A percentile compares a stretch with the other conserved stretches of the same genome.
Conservation (phyloP, 805 yeast species). For the Cephaloascus albidus region DNA sequence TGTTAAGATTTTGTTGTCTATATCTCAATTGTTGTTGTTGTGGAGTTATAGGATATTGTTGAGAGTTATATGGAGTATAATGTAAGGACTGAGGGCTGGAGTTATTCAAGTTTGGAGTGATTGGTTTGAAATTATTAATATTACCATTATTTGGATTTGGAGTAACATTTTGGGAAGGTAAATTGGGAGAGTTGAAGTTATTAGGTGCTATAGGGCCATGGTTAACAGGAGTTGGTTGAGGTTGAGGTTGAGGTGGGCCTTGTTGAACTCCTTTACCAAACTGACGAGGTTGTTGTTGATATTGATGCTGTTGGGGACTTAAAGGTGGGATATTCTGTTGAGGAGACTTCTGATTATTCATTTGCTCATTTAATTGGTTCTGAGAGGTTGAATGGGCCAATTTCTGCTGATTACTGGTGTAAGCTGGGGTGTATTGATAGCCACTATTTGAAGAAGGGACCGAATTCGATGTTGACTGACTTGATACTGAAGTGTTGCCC, state of each 20-base stretch:
- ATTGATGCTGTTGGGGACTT: slow-evolving; percentile 3
- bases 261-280: too few relatives aligned
- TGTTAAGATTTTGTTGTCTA: slow-evolving; percentile 7
- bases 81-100: slow-evolving; percentile 1
- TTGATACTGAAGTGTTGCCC: slow-evolving; percentile 3
- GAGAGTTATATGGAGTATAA: slow-evolving; percentile 7
- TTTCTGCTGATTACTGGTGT: slow-evolving; percentile 1
- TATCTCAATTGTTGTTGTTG: slow-evolving; percentile 5
- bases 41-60: slow-evolving; percentile 6
- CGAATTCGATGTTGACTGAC: slow-evolving; percentile 13
- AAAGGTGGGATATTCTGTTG: slow-evolving; percentile 4
- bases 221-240: slow-evolving; percentile 5
- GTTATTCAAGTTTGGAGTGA: slow-evolving; percentile 1
- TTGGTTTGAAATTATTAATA: neutral
- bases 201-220: neutral
- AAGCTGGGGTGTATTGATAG: slow-evolving; percentile 1
- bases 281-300: slow-evolving; percentile 6
- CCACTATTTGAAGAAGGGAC: slow-evolving; percentile 7
- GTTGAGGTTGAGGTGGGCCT: slow-evolving; percentile 4
- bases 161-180: neutral
- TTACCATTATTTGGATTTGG: slow-evolving; percentile 5
- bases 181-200: neutral
- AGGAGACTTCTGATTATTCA: too few relatives aligned
- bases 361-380: too few relatives aligned
- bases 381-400: neutral